Conservation (phyloP, 306 rosid genomes). For the Cicer arietinum region DNA sequence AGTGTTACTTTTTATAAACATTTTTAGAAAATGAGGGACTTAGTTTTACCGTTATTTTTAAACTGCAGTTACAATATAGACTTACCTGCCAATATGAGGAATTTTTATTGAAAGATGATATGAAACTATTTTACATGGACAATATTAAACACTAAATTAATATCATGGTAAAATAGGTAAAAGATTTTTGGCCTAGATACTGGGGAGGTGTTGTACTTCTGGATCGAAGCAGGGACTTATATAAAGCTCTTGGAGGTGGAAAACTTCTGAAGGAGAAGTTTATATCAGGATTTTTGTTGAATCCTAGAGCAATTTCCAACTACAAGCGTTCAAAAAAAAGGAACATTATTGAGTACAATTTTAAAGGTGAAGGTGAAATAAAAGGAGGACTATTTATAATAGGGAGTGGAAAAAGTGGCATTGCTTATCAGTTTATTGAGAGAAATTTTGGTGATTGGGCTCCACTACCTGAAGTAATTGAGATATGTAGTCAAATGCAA, state of each 20-base stretch:
- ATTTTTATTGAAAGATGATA: too few species aligned
- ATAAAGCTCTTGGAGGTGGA: constrained; percentile 91
- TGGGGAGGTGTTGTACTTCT: constrained; percentile 89
- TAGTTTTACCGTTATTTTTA: too few species aligned
- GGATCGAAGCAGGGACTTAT: constrained; percentile 67
- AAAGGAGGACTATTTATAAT: constrained; percentile 85
- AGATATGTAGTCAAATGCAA: constrained; percentile 73
- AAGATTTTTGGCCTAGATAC: constrained; percentile 88
- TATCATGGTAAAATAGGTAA: constrained; percentile 58
- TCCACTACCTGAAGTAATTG: constrained; percentile 79
- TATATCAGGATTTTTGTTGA: constrained; percentile 77
- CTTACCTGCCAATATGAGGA: too few species aligned
- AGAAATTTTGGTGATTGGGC: constrained; percentile 98
- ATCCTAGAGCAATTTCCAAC: constrained; percentile 76
- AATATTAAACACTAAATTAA: constrained; percentile 1
- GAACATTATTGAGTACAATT: constrained; percentile 67
- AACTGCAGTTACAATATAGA: too few species aligned
- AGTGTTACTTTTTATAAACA: too few species aligned
- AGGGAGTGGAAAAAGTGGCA: constrained; percentile 74
- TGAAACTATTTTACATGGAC: too few species aligned
- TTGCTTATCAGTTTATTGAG: constrained; percentile 89
- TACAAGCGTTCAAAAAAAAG: constrained; percentile 78
- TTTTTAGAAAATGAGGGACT: too few species aligned
- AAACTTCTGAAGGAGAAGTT: constrained; percentile 79
- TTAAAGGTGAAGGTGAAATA: constrained; percentile 90